A percentile compares a stretch with the other conserved stretches of the same genome.
Evolutionary conservation across 1,284 basidiomycete genomes (phyloP).

Genomic region (Gomphus sp.): DNA sequence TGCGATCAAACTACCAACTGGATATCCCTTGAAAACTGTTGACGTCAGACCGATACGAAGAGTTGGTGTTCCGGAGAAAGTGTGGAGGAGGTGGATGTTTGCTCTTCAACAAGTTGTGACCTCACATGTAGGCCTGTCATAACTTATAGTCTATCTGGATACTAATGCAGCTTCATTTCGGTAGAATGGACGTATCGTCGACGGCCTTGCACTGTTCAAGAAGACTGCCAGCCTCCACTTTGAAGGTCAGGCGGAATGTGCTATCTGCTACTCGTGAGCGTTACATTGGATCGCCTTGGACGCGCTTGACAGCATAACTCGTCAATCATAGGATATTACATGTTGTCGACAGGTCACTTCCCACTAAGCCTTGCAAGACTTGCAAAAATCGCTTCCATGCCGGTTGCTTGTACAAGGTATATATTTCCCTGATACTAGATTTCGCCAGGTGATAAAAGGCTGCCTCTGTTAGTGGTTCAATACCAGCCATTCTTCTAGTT

Average conservation of each 20-base stretch:
- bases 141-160: neutral
- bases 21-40: constrained; percentile 87
- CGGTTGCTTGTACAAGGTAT: constrained; percentile 81
- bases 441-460: constrained; percentile 9
- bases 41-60: constrained; percentile 82
- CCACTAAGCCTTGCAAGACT: constrained; percentile 88
- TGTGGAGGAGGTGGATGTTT: constrained; percentile 92
- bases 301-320: constrained; percentile 2
- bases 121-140: constrained; percentile 52
- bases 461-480: constrained; percentile 71
- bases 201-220: constrained; percentile 91
- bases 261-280: constrained; percentile 87
- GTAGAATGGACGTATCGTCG: constrained; percentile 86
- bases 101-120: constrained; percentile 90
- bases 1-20: constrained; percentile 75
- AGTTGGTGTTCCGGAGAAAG: constrained; percentile 84
- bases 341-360: constrained; percentile 81
- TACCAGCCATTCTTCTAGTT: constrained; percentile 81
- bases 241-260: constrained; percentile 88
- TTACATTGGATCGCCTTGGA: neutral
- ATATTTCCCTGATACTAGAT: constrained; percentile 13
- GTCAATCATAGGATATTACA: constrained; percentile 70
- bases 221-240: constrained; percentile 90
- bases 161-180: neutral
- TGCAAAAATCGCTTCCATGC: constrained; percentile 97